Conservation (phyloP, 805 yeast genomes). For the Saturnispora quitensis region DNA sequence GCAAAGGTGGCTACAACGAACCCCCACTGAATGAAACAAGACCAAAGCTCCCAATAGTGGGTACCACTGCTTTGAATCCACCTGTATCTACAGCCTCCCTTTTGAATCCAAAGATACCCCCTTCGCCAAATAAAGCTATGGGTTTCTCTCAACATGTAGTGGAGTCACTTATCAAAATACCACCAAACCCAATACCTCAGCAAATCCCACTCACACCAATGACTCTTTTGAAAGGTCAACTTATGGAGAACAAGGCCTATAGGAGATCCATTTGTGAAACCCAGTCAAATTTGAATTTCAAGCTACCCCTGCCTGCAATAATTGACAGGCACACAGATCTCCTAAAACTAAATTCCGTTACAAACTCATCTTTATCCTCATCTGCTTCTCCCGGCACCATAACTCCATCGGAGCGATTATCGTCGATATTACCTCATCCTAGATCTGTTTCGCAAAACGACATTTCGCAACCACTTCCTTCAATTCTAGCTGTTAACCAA, state of each 20-base stretch:
- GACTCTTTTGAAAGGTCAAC: conserved; percentile 1
- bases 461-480: not conserved
- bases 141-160: not conserved
- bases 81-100: not conserved
- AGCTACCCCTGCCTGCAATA: conserved; percentile 23
- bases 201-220: not conserved
- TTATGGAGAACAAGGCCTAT: conserved; percentile 6
- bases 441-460: not conserved
- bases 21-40: not conserved
- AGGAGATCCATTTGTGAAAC: conserved; percentile 5
- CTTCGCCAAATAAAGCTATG: not conserved
- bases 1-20: not conserved
- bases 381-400: not conserved
- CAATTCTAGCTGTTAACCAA: not conserved
- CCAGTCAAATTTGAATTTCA: conserved; percentile 12
- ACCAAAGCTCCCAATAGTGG: not conserved
- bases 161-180: not conserved
- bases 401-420: not conserved
- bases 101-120: not conserved
- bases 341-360: not conserved
- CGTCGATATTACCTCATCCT: not conserved
- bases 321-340: conserved; percentile 13
- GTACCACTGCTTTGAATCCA: not conserved
- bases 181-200: not conserved
- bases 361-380: not conserved